Conservation (phyloP, 139 green algal genomes). For the Edaphochlamys debaryana region DNA sequence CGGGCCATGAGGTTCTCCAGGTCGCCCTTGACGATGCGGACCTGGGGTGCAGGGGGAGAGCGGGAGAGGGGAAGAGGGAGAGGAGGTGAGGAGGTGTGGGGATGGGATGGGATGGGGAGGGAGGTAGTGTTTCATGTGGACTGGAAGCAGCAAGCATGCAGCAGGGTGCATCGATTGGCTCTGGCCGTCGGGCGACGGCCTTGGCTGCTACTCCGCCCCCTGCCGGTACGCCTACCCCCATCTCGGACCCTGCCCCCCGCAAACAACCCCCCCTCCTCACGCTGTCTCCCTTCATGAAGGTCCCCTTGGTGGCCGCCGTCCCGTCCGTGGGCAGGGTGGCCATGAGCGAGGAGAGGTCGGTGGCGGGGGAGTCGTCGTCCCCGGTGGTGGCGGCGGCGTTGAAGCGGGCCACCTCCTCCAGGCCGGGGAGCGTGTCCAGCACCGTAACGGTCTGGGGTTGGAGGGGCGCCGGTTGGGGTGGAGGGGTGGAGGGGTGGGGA, state of each 20-base stretch:
- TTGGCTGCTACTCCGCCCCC: too few relatives aligned
- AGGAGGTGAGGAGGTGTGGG: too few relatives aligned
- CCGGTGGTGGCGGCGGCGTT: constrained; percentile 60
- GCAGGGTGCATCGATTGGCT: too few relatives aligned
- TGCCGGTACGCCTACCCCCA: too few relatives aligned
- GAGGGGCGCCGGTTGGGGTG: not conserved
- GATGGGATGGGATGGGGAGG: not conserved
- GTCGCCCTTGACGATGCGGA: constrained; percentile 80
- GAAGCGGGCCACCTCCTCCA: constrained; percentile 94
- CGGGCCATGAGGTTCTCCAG: constrained; percentile 82
- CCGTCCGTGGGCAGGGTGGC: constrained; percentile 40
- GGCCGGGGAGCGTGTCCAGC: constrained; percentile 73
- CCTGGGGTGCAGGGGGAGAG: not conserved
- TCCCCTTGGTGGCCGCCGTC: constrained; percentile 15
- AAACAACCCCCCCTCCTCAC: too few relatives aligned
- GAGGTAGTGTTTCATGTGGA: too few relatives aligned
- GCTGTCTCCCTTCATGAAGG: constrained; percentile 68
- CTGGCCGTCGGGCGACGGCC: too few relatives aligned
- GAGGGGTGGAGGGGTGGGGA: not conserved
- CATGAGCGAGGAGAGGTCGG: constrained; percentile 49
- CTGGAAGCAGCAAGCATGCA: too few relatives aligned
- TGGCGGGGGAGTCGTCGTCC: constrained; percentile 30
- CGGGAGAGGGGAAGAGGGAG: not conserved
- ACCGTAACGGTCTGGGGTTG: constrained; percentile 49
- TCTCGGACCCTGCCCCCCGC: too few relatives aligned